These are phyloP conservation scores for Acacia pycnantha DNA, from an alignment of 331 rosid genomes.

Conservation along the genomic window DNA sequence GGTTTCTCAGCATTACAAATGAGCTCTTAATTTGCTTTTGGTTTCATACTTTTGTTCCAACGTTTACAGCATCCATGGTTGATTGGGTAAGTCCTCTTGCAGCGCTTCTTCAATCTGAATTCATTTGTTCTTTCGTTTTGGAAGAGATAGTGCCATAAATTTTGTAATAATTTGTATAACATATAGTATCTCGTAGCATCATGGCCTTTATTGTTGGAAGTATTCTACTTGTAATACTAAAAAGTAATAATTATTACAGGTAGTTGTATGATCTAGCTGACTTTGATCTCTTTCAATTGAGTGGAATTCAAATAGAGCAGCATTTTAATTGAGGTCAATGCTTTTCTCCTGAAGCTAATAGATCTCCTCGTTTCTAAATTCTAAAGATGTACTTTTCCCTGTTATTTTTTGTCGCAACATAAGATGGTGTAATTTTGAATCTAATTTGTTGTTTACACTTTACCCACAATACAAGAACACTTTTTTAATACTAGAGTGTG, in stretches of 20 bases:
- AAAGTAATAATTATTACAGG: neutral
- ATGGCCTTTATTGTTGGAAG: neutral
- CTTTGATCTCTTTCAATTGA: neutral
- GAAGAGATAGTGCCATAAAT: neutral
- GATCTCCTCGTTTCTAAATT: neutral
- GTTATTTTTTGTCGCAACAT: no score
- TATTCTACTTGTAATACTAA: neutral
- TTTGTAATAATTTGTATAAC: conserved; percentile 22
- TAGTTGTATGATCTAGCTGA: neutral
- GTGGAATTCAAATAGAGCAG: neutral
- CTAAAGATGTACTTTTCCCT: neutral
- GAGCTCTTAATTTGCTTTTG: conserved; percentile 27
- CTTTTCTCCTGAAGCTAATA: neutral
- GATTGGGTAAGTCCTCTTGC: conserved; percentile 9
- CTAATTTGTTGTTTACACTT: no score
- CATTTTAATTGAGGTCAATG: neutral
- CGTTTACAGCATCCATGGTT: neutral
- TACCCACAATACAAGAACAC: no score
- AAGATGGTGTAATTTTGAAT: no score
- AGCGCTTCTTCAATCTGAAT: neutral
- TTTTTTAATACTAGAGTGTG: no score
- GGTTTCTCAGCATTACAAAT: conserved; percentile 70
- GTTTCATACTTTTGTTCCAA: neutral
- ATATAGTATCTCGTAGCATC: conserved; percentile 5
- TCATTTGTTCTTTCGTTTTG: neutral